These are phyloP conservation scores for Phytophthora idaei DNA, from an alignment of 352 stramenopile species.

Conservation along the genomic window DNA sequence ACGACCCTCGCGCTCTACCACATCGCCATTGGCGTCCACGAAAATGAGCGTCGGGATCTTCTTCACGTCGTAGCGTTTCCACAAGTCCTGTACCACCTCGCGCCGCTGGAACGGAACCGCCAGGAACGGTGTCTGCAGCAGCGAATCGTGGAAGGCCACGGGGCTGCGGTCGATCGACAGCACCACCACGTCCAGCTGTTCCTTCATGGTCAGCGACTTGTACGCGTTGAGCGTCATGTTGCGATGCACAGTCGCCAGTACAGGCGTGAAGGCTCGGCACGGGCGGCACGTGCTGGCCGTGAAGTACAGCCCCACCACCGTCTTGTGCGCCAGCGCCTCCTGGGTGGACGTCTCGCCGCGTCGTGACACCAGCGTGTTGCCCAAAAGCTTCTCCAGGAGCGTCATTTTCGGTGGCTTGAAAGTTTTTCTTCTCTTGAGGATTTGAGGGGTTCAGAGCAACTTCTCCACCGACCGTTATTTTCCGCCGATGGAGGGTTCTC, in stretches of 20 bases:
- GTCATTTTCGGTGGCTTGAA: conserved; percentile 36
- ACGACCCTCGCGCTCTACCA: conserved; percentile 67
- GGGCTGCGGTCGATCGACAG: conserved; percentile 64
- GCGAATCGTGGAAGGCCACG: conserved; percentile 57
- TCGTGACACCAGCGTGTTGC: conserved; percentile 52
- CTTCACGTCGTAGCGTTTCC: conserved; percentile 74
- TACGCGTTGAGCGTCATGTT: conserved; percentile 73
- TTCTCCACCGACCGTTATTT: conserved; percentile 30
- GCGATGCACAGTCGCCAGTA: conserved; percentile 63
- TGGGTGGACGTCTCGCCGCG: conserved; percentile 55
- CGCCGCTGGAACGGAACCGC: conserved; percentile 59
- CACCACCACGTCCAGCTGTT: conserved; percentile 65
- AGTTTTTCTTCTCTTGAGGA: conserved; percentile 11
- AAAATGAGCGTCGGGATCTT: conserved; percentile 75
- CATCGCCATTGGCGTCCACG: conserved; percentile 62
- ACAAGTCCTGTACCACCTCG: conserved; percentile 58
- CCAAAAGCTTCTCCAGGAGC: conserved; percentile 66
- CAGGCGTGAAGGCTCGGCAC: conserved; percentile 68
- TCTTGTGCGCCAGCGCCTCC: conserved; percentile 60
- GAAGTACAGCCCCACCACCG: conserved; percentile 69
- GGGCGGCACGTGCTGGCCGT: conserved; percentile 61
- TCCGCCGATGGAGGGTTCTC: conserved; percentile 39
- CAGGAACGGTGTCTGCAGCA: conserved; percentile 67
- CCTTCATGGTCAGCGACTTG: conserved; percentile 59
- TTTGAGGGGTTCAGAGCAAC: conserved; percentile 13